Evolutionary conservation across 768 basidiomycete species (phyloP), one percentile per base, ranked within the genome.

Genomic region (Termitomyces sp.): DNA sequence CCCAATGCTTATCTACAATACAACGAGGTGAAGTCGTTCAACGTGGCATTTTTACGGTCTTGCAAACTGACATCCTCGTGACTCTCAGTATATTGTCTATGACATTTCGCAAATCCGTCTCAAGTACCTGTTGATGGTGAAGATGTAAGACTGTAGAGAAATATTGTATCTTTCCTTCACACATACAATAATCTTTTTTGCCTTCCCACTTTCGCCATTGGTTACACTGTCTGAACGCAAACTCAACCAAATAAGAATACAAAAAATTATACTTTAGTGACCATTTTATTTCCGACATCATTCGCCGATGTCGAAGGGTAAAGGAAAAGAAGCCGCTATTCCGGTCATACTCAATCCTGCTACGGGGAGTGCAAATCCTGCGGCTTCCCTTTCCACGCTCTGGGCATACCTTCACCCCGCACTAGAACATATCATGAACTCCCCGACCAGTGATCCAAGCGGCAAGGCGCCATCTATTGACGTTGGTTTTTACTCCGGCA

Each of bases 331-430:
- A 63, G 45, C 58, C n/a, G 31, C 60, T 55, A 19, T 49, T 59
- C 16, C 59, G 54, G 73, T 74, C 55, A 69, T 82, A 68, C 75
- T 78, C 57, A 82, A 80, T 65, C 80, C 78, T 57, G 77, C 84
- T 37, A 78, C 82, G 12, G 83, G 84, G 29, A 87, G 86, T 64
- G 83, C 87, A 29, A 87, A 90, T 68, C 90, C 89, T 42, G 77
- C 89, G 14, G 85, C 86, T 12, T 89, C 89, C 0, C 75, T 90
- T 29, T 78, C 84, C 51, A 75, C 87, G 2, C 77, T 91, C 53
- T 90, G 89, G 89, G 82, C 82, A 10, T 90, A 90, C 70, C 71
- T 90, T 31, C 75, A 84, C 50, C 89, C 90, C 32, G 89, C 89
- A 25, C 73, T 90, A 38, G 84, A 90, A 66, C 87, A 90, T 68